Base-by-base conservation (phyloP, 352 stramenopile genomes). In the Thraustotheca clavata region DNA sequence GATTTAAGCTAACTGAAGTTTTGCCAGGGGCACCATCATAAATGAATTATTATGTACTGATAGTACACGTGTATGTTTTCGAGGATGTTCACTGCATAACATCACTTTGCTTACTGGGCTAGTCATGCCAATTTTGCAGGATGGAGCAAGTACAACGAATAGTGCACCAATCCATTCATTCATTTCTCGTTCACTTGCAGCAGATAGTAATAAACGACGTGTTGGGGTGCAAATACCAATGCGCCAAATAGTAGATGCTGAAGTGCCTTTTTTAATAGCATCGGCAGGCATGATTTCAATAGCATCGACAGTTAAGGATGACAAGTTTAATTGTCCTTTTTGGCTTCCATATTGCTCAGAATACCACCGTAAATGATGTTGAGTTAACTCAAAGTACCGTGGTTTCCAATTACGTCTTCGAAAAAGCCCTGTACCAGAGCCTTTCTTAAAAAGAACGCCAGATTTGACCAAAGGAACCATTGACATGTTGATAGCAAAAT, bases 361-460 rank as follows among this genome's bases (percentile, higher is more conserved):
- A 50, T 79, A 93, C 70, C 88, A 93, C 52, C 77, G 71, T 12
- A 93, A 73, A 46, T 73, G 77, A 9, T 71, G 49, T 0, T 71
- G 66, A 26, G 77, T 91, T 8, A 92, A 73, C 43, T 83, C 79
- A 67, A 92, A 92, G 68, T 87, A 88, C 39, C 83, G 79, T 52
- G 83, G 80, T 67, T 92, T 92, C 83, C 83, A 92, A 61, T 84
- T 88, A 59, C 76, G 77, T 33, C 80, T 77, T 1, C 80, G 79
- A 60, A 92, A 80, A 38, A 67, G 40, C 1, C 79, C 81, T 2
- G 71, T 68, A 61, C 79, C 80, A 1, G 74, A 76, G 48, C 83
- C 80, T 50, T 89, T 89, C 70, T 93, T 93, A 71, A 91, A 91
- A 29, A 93, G 67, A 63, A 93, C 82, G 16, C 83, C 83, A 12